A percentile compares a stretch with the other conserved stretches of the same genome.
phyloP scores from a whole-genome alignment of 2,329 filamentous ascomycete species.

The Colletotrichum agaves region DNA sequence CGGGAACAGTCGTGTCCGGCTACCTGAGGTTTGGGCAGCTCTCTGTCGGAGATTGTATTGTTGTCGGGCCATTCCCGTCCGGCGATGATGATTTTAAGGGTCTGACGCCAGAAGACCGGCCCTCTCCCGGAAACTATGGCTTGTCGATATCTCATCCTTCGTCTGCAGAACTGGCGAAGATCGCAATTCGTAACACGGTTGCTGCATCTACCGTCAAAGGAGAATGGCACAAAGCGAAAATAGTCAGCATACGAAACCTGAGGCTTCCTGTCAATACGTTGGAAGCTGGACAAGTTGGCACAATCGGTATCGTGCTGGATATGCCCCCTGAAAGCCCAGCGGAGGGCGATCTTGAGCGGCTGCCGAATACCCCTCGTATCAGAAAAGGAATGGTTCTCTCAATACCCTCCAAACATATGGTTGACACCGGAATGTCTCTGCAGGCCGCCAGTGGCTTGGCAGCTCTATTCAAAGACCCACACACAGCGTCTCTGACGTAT shows the following conservation, averaged over 20 bases:
- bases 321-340: slow-evolving; percentile 47
- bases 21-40: slow-evolving; percentile 83
- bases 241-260: slow-evolving; percentile 89
- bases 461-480: slow-evolving; percentile 74
- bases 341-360: slow-evolving; percentile 44
- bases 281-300: slow-evolving; percentile 86
- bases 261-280: slow-evolving; percentile 83
- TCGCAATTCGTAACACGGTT: slow-evolving; percentile 63
- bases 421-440: slow-evolving; percentile 65
- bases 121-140: slow-evolving; percentile 59
- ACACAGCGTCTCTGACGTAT: slow-evolving; percentile 70
- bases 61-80: slow-evolving; percentile 81
- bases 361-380: slow-evolving; percentile 55
- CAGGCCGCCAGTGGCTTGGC: slow-evolving; percentile 75
- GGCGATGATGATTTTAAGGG: slow-evolving; percentile 60
- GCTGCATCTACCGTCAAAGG: slow-evolving; percentile 64
- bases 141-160: slow-evolving; percentile 64
- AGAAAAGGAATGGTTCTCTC: slow-evolving; percentile 88
- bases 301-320: slow-evolving; percentile 80
- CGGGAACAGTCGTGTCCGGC: slow-evolving; percentile 83
- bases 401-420: slow-evolving; percentile 68
- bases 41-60: slow-evolving; percentile 79
- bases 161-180: slow-evolving; percentile 62
- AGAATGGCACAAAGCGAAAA: slow-evolving; percentile 83
- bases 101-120: slow-evolving; percentile 57